These are phyloP conservation scores for Penicillium hordei DNA, from an alignment of 2,329 filamentous ascomycete species.

Conservation along the genomic window DNA sequence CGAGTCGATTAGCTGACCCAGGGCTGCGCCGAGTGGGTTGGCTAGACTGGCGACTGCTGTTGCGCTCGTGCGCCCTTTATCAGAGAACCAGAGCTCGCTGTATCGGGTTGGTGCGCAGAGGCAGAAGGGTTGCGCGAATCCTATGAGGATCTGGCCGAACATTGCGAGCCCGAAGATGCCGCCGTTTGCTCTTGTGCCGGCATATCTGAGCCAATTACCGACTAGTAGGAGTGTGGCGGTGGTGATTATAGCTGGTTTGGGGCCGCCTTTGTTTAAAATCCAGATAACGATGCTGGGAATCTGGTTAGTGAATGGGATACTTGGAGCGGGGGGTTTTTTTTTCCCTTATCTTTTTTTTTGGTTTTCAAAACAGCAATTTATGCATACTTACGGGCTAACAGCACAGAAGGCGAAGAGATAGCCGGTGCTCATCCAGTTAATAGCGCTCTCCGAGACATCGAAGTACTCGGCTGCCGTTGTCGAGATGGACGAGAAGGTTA, in stretches of 20 bases:
- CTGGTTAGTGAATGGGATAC: background rate
- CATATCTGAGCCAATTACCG: conserved; percentile 92
- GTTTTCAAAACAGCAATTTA: background rate
- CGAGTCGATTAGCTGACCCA: conserved; percentile 84
- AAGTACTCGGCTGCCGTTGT: conserved; percentile 74
- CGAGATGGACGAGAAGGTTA: conserved; percentile 85
- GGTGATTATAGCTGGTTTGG: conserved; percentile 72
- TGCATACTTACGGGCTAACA: conserved; percentile 59
- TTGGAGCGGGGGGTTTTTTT: background rate
- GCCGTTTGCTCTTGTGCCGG: conserved; percentile 58
- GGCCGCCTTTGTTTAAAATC: conserved; percentile 72
- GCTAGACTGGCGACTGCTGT: conserved; percentile 82
- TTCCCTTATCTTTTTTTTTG: background rate
- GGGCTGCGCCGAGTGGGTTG: conserved; percentile 84
- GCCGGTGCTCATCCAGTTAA: conserved; percentile 91
- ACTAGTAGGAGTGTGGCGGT: conserved; percentile 71
- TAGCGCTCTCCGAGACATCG: conserved; percentile 66
- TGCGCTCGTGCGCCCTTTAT: conserved; percentile 76
- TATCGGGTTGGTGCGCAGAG: conserved; percentile 86
- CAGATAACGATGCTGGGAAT: conserved; percentile 61
- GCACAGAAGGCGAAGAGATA: conserved; percentile 83
- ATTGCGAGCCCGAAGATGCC: conserved; percentile 75
- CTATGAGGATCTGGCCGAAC: conserved; percentile 88
- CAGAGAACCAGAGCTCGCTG: conserved; percentile 92
- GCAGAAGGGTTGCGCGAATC: conserved; percentile 88